A percentile compares a stretch with the other conserved stretches of the same genome.
Evolutionary conservation across 2,329 filamentous ascomycete species (phyloP).

Genomic region (Massarina eburnea): DNA sequence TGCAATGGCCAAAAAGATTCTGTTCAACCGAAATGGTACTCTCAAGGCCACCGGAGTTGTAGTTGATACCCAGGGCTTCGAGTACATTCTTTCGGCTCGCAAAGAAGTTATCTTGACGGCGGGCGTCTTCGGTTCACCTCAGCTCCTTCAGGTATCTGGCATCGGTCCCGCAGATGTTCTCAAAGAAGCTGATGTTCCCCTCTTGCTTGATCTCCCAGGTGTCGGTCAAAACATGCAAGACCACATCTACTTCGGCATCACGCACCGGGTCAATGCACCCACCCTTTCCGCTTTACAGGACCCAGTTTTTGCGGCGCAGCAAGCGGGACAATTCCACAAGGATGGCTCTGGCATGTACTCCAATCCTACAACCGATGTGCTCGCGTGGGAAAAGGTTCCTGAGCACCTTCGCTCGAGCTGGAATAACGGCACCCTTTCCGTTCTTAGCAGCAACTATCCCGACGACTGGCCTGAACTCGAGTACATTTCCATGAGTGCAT

Average conservation of each 20-base stretch:
- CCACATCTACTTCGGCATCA: neutral
- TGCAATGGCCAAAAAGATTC: conserved; percentile 57
- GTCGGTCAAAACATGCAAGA: conserved; percentile 25
- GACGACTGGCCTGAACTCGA: conserved; percentile 33
- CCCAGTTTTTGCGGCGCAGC: neutral
- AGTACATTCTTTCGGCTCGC: neutral
- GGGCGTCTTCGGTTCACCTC: conserved; percentile 42
- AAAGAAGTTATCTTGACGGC: conserved; percentile 12
- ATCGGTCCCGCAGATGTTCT: conserved; percentile 35
- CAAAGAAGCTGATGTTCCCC: conserved; percentile 21
- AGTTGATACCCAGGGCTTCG: neutral
- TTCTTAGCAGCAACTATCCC: conserved; percentile 18
- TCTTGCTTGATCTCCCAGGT: conserved; percentile 19
- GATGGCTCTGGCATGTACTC: neutral
- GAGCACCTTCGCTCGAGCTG: neutral
- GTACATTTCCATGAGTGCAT: conserved; percentile 1
- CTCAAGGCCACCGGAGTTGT: neutral
- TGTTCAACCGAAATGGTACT: conserved; percentile 16
- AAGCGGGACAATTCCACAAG: neutral
- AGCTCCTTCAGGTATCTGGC: conserved; percentile 44
- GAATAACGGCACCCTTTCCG: neutral
- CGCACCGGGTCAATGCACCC: neutral
- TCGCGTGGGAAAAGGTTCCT: conserved; percentile 23
- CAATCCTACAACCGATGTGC: neutral
- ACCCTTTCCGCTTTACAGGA: neutral